These are phyloP conservation scores for Haematococcus lacustris DNA, from an alignment of 139 green algal genomes.

Conservation along the genomic window DNA sequence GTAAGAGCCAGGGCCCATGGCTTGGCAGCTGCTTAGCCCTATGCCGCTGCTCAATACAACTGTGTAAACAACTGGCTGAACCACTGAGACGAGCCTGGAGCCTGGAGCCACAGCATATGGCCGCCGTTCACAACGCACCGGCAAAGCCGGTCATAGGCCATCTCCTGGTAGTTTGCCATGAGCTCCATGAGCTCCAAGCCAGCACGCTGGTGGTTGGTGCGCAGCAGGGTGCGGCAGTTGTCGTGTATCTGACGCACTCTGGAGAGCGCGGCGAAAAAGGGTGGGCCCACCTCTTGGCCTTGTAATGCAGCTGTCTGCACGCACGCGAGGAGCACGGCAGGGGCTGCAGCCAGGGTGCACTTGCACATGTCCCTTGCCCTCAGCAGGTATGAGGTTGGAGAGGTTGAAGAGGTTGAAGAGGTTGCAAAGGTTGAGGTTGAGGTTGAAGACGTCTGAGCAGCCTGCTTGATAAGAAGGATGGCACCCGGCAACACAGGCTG, in stretches of 20 bases:
- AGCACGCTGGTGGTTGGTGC: constrained; percentile 78
- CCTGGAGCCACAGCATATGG: background rate
- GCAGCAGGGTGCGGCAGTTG: constrained; percentile 65
- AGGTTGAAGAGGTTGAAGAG: background rate
- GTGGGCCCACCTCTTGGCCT: constrained; percentile 51
- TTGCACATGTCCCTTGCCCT: background rate
- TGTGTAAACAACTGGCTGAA: background rate
- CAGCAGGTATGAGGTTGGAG: background rate
- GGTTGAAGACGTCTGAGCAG: background rate
- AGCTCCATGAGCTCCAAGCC: constrained; percentile 96
- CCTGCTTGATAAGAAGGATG: background rate
- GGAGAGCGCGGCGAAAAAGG: constrained; percentile 85
- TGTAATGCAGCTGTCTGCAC: constrained; percentile 41
- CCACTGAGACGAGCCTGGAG: background rate
- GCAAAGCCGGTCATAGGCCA: constrained; percentile 90
- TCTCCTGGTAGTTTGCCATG: constrained; percentile 90
- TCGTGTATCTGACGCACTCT: constrained; percentile 84
- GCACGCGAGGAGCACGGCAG: too few species aligned
- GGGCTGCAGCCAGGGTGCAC: background rate
- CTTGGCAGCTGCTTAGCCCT: too few species aligned
- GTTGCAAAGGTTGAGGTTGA: background rate
- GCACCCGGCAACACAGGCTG: too few species aligned
- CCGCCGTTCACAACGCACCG: constrained; percentile 35
- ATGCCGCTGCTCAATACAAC: background rate
- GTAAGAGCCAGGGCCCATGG: too few species aligned